Conservation (phyloP, 2,329 filamentous ascomycete species). For the Aspergillus tubingensis region DNA sequence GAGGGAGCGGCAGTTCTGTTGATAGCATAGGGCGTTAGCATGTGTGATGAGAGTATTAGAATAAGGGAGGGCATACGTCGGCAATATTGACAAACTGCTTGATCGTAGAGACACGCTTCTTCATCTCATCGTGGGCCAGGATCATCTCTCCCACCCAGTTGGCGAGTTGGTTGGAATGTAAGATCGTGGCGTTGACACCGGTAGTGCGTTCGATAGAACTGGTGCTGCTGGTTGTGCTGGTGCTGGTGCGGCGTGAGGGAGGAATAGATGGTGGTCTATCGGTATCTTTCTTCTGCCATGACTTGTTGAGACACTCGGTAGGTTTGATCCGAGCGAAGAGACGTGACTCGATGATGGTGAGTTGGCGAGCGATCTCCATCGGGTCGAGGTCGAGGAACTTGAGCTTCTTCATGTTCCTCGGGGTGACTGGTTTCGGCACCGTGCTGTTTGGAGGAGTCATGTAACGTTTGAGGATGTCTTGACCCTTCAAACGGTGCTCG, state of each 20-base stretch:
- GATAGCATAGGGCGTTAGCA: constrained; percentile 1
- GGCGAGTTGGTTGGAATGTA: constrained; percentile 97
- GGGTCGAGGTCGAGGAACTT: constrained; percentile 98
- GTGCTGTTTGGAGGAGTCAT: constrained; percentile 82
- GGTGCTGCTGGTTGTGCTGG: constrained; percentile 53
- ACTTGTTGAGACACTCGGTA: constrained; percentile 96
- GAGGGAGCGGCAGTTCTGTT: constrained; percentile 81
- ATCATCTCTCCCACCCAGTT: constrained; percentile 99
- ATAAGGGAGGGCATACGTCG: constrained; percentile 61
- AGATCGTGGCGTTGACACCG: constrained; percentile 92
- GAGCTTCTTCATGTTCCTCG: constrained; percentile 99
- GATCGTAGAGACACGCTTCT: constrained; percentile 93
- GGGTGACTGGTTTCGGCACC: constrained; percentile 84
- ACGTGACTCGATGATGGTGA: constrained; percentile 94
- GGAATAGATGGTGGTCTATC: neutral
- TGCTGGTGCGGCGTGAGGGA: neutral
- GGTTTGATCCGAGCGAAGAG: constrained; percentile 95
- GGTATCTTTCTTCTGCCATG: constrained; percentile 90
- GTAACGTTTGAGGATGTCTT: constrained; percentile 85
- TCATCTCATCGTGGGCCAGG: constrained; percentile 87
- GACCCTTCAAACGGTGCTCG: constrained; percentile 83
- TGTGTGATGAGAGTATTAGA: neutral
- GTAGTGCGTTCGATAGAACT: constrained; percentile 67
- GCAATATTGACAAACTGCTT: constrained; percentile 97
- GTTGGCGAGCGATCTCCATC: constrained; percentile 92